Percentiles rank a stretch among this genome's conserved stretches.
phyloP scores from a whole-genome alignment of 2,329 filamentous ascomycete species.

The Paracoccidioides brasiliensis region DNA sequence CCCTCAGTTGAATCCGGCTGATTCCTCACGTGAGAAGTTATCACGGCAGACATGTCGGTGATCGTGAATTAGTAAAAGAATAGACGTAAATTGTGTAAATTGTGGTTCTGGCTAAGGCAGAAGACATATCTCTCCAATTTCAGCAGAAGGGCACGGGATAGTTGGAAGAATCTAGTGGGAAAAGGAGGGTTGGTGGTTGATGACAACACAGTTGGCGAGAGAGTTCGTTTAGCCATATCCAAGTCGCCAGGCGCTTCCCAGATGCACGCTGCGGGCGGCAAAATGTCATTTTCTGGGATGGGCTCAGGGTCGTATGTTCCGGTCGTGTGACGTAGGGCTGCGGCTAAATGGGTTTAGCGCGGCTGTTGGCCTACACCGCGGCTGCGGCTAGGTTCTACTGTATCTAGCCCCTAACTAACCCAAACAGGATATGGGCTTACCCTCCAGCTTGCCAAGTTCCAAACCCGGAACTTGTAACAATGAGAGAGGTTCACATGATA shows the following conservation, averaged over 20 bases:
- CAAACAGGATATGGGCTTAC: background rate
- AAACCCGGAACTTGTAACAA: too few species aligned
- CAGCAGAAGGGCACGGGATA: background rate
- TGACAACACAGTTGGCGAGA: background rate
- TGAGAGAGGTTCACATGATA: too few species aligned
- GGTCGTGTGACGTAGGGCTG: background rate
- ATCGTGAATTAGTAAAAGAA: background rate
- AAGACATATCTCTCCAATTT: background rate
- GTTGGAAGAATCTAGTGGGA: background rate
- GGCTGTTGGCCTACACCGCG: background rate
- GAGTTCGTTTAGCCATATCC: background rate
- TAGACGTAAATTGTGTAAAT: too few species aligned
- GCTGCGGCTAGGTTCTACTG: background rate
- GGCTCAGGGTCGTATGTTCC: background rate
- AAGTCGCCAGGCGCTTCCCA: background rate
- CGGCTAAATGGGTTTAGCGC: background rate
- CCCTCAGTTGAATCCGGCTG: background rate
- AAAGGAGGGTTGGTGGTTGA: background rate
- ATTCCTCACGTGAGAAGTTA: background rate
- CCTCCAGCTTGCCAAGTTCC: too few species aligned
- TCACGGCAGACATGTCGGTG: background rate
- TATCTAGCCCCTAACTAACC: background rate
- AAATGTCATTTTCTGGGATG: background rate
- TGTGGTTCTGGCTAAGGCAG: background rate
- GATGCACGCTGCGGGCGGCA: background rate